Conservation (phyloP, 345 rosid genomes). For the Populus deltoides region DNA sequence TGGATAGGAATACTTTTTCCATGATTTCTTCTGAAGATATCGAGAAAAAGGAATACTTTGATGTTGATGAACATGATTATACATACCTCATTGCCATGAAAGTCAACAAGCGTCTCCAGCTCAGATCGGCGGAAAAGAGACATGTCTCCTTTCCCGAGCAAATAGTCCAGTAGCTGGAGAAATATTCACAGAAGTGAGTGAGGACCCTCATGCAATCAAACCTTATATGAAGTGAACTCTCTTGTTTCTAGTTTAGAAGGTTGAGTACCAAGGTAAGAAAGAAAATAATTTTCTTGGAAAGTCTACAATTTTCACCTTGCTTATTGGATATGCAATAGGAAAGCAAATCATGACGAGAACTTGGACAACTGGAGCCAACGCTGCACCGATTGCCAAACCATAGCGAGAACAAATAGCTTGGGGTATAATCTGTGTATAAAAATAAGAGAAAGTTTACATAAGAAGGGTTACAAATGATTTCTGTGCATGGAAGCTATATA, state of each 20-base stretch:
- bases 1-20: too few relatives aligned
- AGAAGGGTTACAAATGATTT: too few relatives aligned
- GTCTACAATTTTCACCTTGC: slow-evolving; percentile 59
- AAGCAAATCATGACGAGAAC: slow-evolving; percentile 81
- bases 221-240: background rate
- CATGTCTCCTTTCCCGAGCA: slow-evolving; percentile 71
- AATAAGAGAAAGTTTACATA: background rate
- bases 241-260: too few relatives aligned
- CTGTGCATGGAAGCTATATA: too few relatives aligned
- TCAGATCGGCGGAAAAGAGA: slow-evolving; percentile 98
- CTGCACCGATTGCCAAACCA: slow-evolving; percentile 91
- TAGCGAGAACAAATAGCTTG: slow-evolving; percentile 85
- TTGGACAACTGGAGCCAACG: slow-evolving; percentile 74
- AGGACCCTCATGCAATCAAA: too few relatives aligned
- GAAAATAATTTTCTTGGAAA: background rate
- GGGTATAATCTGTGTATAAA: slow-evolving; percentile 63
- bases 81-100: slow-evolving; percentile 89
- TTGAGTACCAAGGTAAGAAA: background rate
- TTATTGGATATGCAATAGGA: slow-evolving; percentile 90
- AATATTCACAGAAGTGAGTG: background rate
- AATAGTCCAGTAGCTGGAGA: slow-evolving; percentile 64
- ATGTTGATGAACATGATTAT: background rate
- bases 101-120: slow-evolving; percentile 83
- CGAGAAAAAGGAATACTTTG: background rate
- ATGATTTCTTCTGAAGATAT: too few relatives aligned